Evolutionary conservation across 768 basidiomycete genomes (phyloP), one percentile per base, ranked within the genome.

Genomic region (Rhodotorula taiwanensis): DNA sequence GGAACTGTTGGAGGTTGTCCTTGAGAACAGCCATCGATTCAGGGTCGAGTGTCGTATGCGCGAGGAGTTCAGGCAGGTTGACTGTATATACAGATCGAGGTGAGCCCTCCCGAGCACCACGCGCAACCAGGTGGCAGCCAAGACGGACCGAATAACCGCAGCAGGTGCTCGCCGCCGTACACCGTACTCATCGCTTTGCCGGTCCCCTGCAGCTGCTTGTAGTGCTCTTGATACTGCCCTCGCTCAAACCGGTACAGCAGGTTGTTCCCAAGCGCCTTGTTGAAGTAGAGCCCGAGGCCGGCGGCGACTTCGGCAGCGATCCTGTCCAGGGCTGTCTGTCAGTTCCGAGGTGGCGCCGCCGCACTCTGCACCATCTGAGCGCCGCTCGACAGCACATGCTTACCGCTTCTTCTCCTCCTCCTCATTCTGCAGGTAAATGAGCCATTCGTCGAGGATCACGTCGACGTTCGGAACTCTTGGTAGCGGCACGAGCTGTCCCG

Each of bases 161-260:
- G 74, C 6, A 99, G 75, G 76, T 99, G 95, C 73, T 98, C 94
- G 10, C 89, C 92, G 2, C 94, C 95, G 72, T 98, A 98, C 11
- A 97, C 80, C 55, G 82, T 78, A 73, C 88, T 90, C 86, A 95
- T 89, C 71, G 89, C 85, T 75, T 84, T 86, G 73, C 89, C 88
- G 80, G 84, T 2, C 86, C 87, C 11, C 88, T 89, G 65, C 85
- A 83, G 68, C 65, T 77, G 76, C 71, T 85, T 84, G 48, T 87
- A 82, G 28, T 89, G 81, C 52, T 86, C 84, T 9, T 86, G 85
- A 66, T 94, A 97, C 75, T 98, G 93, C 10, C 84, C 83, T n/a
- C 94, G 83, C 75, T 99, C 94, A 69, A 94, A 92, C 25, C 91
- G 86, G 73, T 98, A 99, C 6, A 98, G 81, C 31, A 99, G 81